A percentile compares a stretch with the other conserved stretches of the same genome.
Evolutionary conservation across 441 rosid genomes (phyloP).

Genomic region (Syzygium malaccense): DNA sequence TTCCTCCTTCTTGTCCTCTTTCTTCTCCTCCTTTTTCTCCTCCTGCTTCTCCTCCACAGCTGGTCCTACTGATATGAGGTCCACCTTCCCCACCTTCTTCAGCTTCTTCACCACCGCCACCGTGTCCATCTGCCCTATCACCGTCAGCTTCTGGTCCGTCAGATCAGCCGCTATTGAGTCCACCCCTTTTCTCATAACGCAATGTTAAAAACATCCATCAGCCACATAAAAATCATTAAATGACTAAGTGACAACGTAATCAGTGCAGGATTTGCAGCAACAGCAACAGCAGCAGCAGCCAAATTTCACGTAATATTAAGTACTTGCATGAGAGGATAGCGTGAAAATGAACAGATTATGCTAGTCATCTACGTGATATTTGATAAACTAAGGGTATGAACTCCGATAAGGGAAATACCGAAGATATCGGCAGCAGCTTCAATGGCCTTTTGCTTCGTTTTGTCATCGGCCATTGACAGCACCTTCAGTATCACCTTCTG

Average conservation of each 20-base stretch:
- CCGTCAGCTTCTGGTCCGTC: slow-evolving; percentile 87
- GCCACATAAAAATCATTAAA: background rate
- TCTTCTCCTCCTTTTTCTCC: slow-evolving; percentile 59
- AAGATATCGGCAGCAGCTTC: slow-evolving; percentile 91
- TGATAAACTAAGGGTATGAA: background rate
- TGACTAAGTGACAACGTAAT: no score
- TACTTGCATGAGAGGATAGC: background rate
- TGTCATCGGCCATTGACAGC: slow-evolving; percentile 87
- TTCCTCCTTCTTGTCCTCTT: slow-evolving; percentile 47
- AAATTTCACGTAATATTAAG: background rate
- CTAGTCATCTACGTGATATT: no score
- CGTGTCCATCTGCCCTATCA: slow-evolving; percentile 78
- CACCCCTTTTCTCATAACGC: slow-evolving; percentile 43
- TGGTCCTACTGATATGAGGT: slow-evolving; percentile 82
- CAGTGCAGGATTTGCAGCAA: background rate
- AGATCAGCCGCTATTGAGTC: slow-evolving; percentile 89
- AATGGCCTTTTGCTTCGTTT: slow-evolving; percentile 85
- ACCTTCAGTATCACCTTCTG: slow-evolving; percentile 86
- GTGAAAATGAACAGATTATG: background rate
- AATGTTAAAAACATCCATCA: background rate
- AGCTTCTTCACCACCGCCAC: slow-evolving; percentile 84
- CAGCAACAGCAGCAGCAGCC: background rate
- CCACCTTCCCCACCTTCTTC: slow-evolving; percentile 95
- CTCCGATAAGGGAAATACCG: slow-evolving; percentile 22
- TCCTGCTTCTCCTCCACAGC: slow-evolving; percentile 79